Evolutionary conservation across 495 filamentous ascomycete genomes (phyloP).

Genomic region (Neurospora terricola): DNA sequence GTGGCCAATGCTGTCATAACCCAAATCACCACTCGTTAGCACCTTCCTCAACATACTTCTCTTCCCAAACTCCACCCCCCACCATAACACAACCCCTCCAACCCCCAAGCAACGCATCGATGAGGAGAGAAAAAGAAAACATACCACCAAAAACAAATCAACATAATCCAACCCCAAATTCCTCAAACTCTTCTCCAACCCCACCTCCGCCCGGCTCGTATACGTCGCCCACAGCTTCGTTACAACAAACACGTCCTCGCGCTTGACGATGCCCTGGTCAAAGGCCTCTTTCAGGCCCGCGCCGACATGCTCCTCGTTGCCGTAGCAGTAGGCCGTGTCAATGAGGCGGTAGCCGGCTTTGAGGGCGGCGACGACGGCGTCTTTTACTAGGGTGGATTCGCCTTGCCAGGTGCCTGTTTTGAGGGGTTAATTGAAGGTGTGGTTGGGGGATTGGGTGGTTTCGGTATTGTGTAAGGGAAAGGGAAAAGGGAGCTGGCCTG

Average conservation of each 20-base stretch:
- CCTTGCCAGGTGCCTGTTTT: constrained; percentile 64
- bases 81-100: neutral
- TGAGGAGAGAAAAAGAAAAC: neutral
- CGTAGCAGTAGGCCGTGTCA: constrained; percentile 50
- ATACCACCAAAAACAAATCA: constrained; percentile 59
- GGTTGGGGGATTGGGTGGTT: too few relatives aligned
- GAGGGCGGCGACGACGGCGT: constrained; percentile 46
- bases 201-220: constrained; percentile 54
- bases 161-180: constrained; percentile 68
- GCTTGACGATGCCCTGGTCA: constrained; percentile 52
- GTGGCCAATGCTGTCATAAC: constrained; percentile 55
- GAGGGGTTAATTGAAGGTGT: too few relatives aligned
- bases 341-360: constrained; percentile 56
- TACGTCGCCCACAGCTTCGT: constrained; percentile 80
- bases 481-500: too few relatives aligned
- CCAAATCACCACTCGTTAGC: constrained; percentile 19
- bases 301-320: constrained; percentile 49
- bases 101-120: neutral
- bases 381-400: constrained; percentile 46
- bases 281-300: constrained; percentile 53
- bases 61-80: neutral
- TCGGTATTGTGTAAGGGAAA: too few relatives aligned
- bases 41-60: neutral
- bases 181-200: constrained; percentile 60
- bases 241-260: constrained; percentile 74